These are phyloP conservation scores for Amanita rimosa DNA, from an alignment of 768 basidiomycete genomes.

Conservation along the genomic window DNA sequence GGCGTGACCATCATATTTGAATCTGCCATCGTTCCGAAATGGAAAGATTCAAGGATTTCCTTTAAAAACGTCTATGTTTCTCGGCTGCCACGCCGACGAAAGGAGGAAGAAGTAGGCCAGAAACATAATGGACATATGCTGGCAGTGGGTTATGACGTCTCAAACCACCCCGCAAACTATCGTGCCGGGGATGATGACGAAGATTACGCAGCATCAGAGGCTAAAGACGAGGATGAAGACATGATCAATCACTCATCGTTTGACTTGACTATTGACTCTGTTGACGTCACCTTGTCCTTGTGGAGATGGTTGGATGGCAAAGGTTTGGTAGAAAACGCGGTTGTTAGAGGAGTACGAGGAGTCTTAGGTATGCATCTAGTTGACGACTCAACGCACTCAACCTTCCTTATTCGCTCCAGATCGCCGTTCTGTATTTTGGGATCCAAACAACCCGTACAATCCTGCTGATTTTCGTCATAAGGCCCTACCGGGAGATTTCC, in stretches of 20 bases:
- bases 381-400: background rate
- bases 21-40: slow-evolving; percentile 95
- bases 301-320: slow-evolving; percentile 93
- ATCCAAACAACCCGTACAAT: slow-evolving; percentile 69
- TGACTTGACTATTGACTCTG: slow-evolving; percentile 86
- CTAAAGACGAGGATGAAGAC: slow-evolving; percentile 25
- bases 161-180: slow-evolving; percentile 65
- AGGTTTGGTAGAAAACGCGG: slow-evolving; percentile 84
- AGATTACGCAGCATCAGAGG: slow-evolving; percentile 27
- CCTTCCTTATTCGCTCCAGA: slow-evolving; percentile 35
- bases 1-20: slow-evolving; percentile 95
- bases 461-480: slow-evolving; percentile 74
- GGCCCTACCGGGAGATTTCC: slow-evolving; percentile 76
- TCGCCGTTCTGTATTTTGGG: slow-evolving; percentile 78
- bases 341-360: slow-evolving; percentile 89
- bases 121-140: slow-evolving; percentile 33
- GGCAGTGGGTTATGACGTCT: slow-evolving; percentile 66
- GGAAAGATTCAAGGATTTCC: slow-evolving; percentile 91
- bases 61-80: slow-evolving; percentile 97
- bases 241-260: slow-evolving; percentile 81
- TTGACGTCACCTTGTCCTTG: slow-evolving; percentile 89
- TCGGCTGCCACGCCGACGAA: slow-evolving; percentile 43
- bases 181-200: slow-evolving; percentile 45
- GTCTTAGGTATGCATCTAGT: slow-evolving; percentile 57
- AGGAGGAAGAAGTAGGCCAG: slow-evolving; percentile 10